Base-by-base conservation (phyloP, 257 asterid genomes). In the Solanum lycopersicoides region DNA sequence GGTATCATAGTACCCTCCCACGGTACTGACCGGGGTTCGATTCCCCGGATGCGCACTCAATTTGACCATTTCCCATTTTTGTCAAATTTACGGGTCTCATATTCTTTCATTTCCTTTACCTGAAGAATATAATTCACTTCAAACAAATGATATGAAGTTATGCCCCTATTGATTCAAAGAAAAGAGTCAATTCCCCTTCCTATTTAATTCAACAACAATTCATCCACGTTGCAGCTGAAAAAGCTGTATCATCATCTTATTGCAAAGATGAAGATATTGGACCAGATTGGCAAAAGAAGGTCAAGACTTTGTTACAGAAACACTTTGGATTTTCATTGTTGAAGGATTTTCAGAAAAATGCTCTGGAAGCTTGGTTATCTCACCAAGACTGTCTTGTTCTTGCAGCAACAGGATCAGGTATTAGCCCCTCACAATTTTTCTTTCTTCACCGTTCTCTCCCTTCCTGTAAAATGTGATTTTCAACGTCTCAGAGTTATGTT, bases 1-100 rank as follows among this genome's bases (percentile, higher is more conserved):
- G 60, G 98, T 94, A 97, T 97, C 99, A 97, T 96, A 94, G 99
- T 96, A 97, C 99, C 99, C 99, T 96, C 98, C 99, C 60, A 53
- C 60, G 59, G 59, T 53, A 53, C 10, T 53, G 60, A 53, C 23
- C 23, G 60, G 60, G 60, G 9, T 53, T 53, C 23, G 23, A 53
- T 53, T 91, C 97, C 39, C 39, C 96, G 35, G 97, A 94, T 37
- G 39, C 39, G 39, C 39, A n/a, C n/a, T n/a, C n/a, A n/a, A n/a
- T n/a, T n/a, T n/a, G n/a, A n/a, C 30, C 30, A 28, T 28, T 28
- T 28, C 30, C 39, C 39, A 37, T 56, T 56, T 56, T 7, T 56
- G 12, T 56, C n/a, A 18, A 56, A 18, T 56, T 37, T 37, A 37
- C 39, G 7, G 39, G 7, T 56, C 65, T 2, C 8, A 0, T n/a